Conservation (phyloP, 2,329 filamentous ascomycete species). For the Nemania diffusa region DNA sequence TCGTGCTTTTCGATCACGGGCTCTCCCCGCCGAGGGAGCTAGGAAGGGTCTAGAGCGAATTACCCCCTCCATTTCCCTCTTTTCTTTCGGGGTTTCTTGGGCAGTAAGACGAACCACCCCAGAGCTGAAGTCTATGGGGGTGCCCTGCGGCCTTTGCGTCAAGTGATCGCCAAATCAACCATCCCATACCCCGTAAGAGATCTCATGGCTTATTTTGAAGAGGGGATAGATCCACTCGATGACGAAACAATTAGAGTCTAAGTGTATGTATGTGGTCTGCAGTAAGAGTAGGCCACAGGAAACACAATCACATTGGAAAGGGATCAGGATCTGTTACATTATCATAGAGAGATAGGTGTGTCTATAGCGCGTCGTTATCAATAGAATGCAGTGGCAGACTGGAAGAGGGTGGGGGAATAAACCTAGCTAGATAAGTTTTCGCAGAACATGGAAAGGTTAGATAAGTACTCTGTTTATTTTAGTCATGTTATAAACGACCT, state of each 20-base stretch:
- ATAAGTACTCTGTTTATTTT: background rate
- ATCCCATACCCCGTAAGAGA: background rate
- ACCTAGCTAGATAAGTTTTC: constrained; percentile 7
- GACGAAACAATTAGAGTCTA: background rate
- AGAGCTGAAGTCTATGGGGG: background rate
- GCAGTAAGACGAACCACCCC: constrained; percentile 11
- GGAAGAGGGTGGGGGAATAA: constrained; percentile 5
- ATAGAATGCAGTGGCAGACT: background rate
- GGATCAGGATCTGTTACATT: background rate
- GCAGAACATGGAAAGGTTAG: background rate
- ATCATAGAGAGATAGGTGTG: background rate
- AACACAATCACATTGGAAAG: background rate
- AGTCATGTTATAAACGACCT: constrained; percentile 14
- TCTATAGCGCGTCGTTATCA: constrained; percentile 7
- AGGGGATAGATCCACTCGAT: constrained; percentile 1
- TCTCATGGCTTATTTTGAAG: background rate
- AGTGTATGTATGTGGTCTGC: background rate
- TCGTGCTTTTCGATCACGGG: constrained; percentile 5
- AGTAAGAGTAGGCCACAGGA: background rate
- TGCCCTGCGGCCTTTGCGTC: constrained; percentile 2
- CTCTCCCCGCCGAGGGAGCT: constrained; percentile 5
- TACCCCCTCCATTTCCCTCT: constrained; percentile 8
- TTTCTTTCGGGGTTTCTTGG: constrained; percentile 8
- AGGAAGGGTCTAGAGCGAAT: constrained; percentile 3
- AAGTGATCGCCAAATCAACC: constrained; percentile 9